Base-by-base conservation (phyloP, 768 basidiomycete genomes). In the Lentinula detonsa region DNA sequence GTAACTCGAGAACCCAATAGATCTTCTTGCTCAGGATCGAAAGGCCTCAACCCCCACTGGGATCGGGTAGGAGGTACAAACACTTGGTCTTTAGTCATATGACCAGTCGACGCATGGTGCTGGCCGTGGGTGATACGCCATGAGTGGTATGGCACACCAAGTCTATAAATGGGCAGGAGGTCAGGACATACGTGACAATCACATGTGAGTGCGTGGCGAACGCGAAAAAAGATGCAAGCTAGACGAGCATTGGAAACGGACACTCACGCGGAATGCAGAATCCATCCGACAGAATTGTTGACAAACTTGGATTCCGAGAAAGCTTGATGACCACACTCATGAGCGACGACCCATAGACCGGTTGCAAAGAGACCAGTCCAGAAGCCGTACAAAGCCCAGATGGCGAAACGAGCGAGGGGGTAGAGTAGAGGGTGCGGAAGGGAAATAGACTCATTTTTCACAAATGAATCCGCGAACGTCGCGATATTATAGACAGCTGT, bases 311-410 rank as follows among this genome's bases (percentile, higher is more conserved):
- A 95, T 65, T 94, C 87, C 1, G 95, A 98, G 80, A 93, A 99
- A 0, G 92, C 91, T 73, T 96, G 94, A 73, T 99, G 96, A 34
- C 96, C 96, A 67, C 93, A 95, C 75, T 98, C 95, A 70, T 96
- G 94, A 50, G 88, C 95, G 62, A 96, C 78, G 65, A 95, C 89
- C 96, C 96, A 98, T 56, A 98, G 78, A 62, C 96, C 96, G 18
- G 95, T 98, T 4, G 81, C 88, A 62, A 94, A 90, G 34, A 96
- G 84, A 59, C 96, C 95, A 5, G 87, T 76, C 70, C 82, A 83
- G 75, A 96, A 90, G 34, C 86, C 81, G 73, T 96, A 96, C 46
- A 91, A 65, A 2, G 88, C 78, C 93, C 93, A 95, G 35, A 94
- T 67, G 0, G 85, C 77, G 65, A 91, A 73, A 45, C 85, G 79